Evolutionary conservation across 2,329 filamentous ascomycete species (phyloP).

Genomic region (Botryotinia globosa): DNA sequence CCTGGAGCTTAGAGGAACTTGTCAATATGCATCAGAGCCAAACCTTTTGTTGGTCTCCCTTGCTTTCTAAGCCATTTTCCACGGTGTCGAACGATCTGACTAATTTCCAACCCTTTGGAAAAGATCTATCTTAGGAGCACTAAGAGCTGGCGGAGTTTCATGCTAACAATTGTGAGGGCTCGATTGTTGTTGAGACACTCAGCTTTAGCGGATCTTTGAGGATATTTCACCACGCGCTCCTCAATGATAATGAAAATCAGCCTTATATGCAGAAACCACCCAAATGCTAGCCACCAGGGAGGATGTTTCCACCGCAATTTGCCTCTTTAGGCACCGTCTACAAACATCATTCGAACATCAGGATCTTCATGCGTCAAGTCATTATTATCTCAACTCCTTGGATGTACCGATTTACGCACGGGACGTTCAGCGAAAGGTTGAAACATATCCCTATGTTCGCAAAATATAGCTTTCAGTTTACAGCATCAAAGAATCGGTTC

Average conservation of each 20-base stretch:
- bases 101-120: no score
- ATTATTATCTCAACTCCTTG: background rate
- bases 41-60: background rate
- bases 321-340: background rate
- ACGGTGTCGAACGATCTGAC: no score
- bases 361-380: background rate
- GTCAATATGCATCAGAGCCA: background rate
- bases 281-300: background rate
- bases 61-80: background rate
- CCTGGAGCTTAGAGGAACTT: no score
- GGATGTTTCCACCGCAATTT: background rate
- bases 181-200: background rate
- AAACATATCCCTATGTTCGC: background rate
- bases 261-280: background rate
- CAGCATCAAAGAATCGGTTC: background rate
- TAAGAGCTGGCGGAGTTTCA: background rate
- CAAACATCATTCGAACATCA: background rate
- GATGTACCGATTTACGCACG: background rate
- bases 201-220: background rate
- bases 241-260: background rate
- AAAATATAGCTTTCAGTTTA: background rate
- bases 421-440: background rate
- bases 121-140: no score
- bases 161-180: background rate
- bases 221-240: background rate